These are phyloP conservation scores for Geotrichum fermentans DNA, from an alignment of 1,139 yeast species.

Conservation along the genomic window DNA sequence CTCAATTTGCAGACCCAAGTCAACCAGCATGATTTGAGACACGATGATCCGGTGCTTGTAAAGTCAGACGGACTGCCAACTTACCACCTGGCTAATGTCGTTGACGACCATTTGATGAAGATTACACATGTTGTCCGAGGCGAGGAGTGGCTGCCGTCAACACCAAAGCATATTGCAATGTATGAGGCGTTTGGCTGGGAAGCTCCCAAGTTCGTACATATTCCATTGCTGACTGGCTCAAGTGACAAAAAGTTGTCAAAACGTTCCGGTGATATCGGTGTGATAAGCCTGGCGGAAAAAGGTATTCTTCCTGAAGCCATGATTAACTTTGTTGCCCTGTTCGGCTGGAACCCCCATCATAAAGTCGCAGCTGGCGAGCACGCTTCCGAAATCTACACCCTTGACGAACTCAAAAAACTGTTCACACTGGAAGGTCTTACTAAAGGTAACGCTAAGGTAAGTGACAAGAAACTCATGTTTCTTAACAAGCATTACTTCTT, in stretches of 20 bases:
- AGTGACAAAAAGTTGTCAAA: constrained; percentile 80
- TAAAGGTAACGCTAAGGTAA: constrained; percentile 90
- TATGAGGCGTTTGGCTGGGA: constrained; percentile 85
- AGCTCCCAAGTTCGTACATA: constrained; percentile 79
- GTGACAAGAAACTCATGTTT: constrained; percentile 62
- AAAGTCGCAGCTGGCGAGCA: constrained; percentile 36
- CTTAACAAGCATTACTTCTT: constrained; percentile 65
- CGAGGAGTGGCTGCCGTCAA: constrained; percentile 95
- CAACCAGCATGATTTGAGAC: constrained; percentile 63
- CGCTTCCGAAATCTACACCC: constrained; percentile 54
- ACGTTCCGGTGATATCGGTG: constrained; percentile 76
- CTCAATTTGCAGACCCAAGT: constrained; percentile 75
- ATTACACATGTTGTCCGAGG: constrained; percentile 95
- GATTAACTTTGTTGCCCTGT: constrained; percentile 77
- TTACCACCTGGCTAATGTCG: constrained; percentile 91
- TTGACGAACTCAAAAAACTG: constrained; percentile 48
- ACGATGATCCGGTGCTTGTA: constrained; percentile 82
- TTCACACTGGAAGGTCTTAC: constrained; percentile 68
- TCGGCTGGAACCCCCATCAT: constrained; percentile 90
- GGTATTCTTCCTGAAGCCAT: constrained; percentile 85
- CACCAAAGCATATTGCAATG: constrained; percentile 88
- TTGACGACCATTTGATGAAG: constrained; percentile 89
- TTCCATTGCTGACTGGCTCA: constrained; percentile 74
- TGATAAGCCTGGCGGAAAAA: constrained; percentile 50
- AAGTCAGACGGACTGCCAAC: constrained; percentile 94